Evolutionary conservation across 2,329 filamentous ascomycete species (phyloP).

Genomic region (Alternaria longipes): DNA sequence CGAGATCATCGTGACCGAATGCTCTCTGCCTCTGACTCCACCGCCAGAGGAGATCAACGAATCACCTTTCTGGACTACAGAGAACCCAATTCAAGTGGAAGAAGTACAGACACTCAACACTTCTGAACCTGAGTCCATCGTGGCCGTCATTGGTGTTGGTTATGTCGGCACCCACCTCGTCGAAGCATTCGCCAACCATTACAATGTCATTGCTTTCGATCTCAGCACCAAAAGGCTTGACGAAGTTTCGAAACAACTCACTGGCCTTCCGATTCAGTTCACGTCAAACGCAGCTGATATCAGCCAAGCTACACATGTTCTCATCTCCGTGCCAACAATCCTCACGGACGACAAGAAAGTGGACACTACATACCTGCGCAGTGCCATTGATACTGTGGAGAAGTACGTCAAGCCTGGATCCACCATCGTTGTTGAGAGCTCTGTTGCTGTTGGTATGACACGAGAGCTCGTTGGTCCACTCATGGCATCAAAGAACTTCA

Average conservation of each 20-base stretch:
- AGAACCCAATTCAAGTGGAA: background rate
- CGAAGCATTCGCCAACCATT: conserved; percentile 53
- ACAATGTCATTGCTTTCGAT: conserved; percentile 54
- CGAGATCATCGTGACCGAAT: conserved; percentile 4
- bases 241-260: conserved; percentile 8
- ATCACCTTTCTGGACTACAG: background rate
- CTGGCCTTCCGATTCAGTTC: conserved; percentile 15
- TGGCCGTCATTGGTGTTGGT: conserved; percentile 62
- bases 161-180: conserved; percentile 64
- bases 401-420: conserved; percentile 56
- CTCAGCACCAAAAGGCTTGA: conserved; percentile 10
- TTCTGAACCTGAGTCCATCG: conserved; percentile 6
- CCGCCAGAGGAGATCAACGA: conserved; percentile 6
- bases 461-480: conserved; percentile 60
- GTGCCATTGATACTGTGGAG: conserved; percentile 56
- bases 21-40: conserved; percentile 16
- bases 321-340: conserved; percentile 64
- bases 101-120: background rate
- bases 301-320: conserved; percentile 59
- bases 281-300: conserved; percentile 49
- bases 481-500: conserved; percentile 40
- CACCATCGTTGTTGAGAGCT: conserved; percentile 63
- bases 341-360: conserved; percentile 58
- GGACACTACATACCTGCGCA: conserved; percentile 59
- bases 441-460: conserved; percentile 65